These are phyloP conservation scores for Neurospora hispaniola DNA, from an alignment of 495 filamentous ascomycete species.

Conservation along the genomic window DNA sequence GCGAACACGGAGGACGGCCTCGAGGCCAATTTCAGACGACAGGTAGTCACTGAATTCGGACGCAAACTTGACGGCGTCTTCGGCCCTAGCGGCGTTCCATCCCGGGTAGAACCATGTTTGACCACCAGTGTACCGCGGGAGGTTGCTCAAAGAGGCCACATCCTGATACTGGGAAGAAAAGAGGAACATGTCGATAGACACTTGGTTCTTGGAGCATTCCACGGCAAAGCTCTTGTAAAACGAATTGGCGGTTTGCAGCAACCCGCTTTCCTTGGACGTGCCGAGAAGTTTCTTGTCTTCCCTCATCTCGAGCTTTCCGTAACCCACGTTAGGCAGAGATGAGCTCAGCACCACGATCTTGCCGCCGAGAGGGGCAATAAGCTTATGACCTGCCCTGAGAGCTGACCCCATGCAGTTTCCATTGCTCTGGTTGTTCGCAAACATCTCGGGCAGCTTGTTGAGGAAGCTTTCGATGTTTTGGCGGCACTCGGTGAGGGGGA, in stretches of 20 bases:
- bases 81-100: constrained; percentile 85
- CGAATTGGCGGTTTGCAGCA: constrained; percentile 83
- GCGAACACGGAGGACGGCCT: constrained; percentile 90
- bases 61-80: constrained; percentile 97
- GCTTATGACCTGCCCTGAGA: constrained; percentile 82
- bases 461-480: constrained; percentile 87
- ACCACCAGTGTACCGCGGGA: constrained; percentile 91
- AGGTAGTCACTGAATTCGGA: constrained; percentile 93
- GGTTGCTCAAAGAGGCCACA: constrained; percentile 86
- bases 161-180: constrained; percentile 97
- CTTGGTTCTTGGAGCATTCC: constrained; percentile 96
- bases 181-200: constrained; percentile 98
- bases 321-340: constrained; percentile 80
- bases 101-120: constrained; percentile 98
- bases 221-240: constrained; percentile 99
- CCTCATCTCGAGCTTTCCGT: constrained; percentile 82
- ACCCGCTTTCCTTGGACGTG: constrained; percentile 76
- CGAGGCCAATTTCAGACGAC: constrained; percentile 88
- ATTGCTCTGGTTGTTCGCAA: constrained; percentile 80
- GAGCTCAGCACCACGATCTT: constrained; percentile 88
- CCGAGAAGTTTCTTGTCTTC: constrained; percentile 96
- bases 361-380: constrained; percentile 86
- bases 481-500: constrained; percentile 80
- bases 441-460: constrained; percentile 88
- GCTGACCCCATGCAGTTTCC: constrained; percentile 89